Evolutionary conservation across 139 green algal genomes (phyloP), one percentile per base, ranked within the genome.

Genomic region (Zygnema cylindricum): DNA sequence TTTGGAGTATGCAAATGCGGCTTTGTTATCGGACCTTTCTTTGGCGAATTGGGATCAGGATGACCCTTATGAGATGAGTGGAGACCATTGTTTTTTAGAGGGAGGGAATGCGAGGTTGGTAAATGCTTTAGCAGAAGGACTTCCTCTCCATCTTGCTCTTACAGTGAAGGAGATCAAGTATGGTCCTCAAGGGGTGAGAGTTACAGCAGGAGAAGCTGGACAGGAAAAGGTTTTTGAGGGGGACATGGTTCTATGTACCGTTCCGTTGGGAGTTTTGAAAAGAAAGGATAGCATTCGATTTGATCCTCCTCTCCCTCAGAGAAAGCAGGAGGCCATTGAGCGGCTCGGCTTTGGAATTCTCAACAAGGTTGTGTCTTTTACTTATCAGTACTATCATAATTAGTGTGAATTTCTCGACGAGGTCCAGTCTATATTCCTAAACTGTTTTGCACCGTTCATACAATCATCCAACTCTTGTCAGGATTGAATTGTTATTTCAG

Each of bases 1-100:
- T 85, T 91, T 98, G 30, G 97, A 99, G 93, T 99, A 98, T 93
- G 97, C 97, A 83, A 99, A 99, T 86, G 95, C 96, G 1, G 88
- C 91, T 3, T 41, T 41, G 2, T 55, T 97, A 69, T 55, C 90
- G 25, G 82, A 83, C 41, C 90, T 97, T 42, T 96, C 92, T 21
- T 91, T 98, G 30, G 87, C 87, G 54, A 81, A 85, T 55, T 99
- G 97, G 97, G 96, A 98, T 69, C 88, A 91, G 88, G 97, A 99
- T 88, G 96, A 98, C 90, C 92, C 94, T 3, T 93, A 97, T 87
- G 96, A 98, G 88, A 85, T 96, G 81, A 55, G 87, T 40, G 95
- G 94, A 16, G 77, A 91, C 22, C 94, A 96, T 81, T 85, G 91
- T n/a, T 94, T 95, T 69, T 55, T 95, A 7, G n/a, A 84, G 93